Evolutionary conservation across 208 protist species (phyloP).

Genomic region (Trypanosoma conorhini): DNA sequence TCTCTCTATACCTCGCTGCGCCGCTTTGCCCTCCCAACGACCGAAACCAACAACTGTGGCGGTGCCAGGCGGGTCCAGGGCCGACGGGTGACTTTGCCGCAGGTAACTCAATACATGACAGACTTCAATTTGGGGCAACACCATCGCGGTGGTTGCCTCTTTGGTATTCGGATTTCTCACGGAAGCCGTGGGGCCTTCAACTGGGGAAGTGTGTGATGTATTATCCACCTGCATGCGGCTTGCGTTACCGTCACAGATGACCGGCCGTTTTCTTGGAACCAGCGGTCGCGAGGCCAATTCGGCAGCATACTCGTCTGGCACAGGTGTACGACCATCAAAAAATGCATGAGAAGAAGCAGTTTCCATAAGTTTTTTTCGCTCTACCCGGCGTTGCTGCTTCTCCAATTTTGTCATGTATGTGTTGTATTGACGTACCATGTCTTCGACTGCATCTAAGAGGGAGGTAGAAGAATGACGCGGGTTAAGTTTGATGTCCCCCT

Average conservation of each 20-base stretch:
- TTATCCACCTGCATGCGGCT: background rate
- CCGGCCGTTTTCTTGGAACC: constrained; percentile 11
- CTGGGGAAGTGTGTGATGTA: background rate
- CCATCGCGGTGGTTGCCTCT: background rate
- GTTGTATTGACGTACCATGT: constrained; percentile 64
- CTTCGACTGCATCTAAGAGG: constrained; percentile 39
- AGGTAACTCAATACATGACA: constrained; percentile 30
- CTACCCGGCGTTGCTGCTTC: constrained; percentile 33
- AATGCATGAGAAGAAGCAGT: constrained; percentile 29
- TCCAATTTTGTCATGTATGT: constrained; percentile 52
- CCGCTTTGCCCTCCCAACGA: constrained; percentile 41
- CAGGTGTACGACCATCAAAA: constrained; percentile 42
- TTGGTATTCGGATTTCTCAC: background rate
- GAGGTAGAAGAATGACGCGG: constrained; percentile 20
- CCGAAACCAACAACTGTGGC: constrained; percentile 47
- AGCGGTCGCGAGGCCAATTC: background rate
- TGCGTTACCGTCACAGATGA: constrained; percentile 8
- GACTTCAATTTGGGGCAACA: constrained; percentile 12
- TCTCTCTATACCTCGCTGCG: constrained; percentile 3
- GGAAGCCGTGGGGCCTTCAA: background rate
- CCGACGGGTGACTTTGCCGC: constrained; percentile 35
- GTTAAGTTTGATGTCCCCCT: constrained; percentile 51
- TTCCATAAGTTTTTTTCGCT: constrained; percentile 30
- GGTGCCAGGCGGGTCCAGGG: constrained; percentile 19
- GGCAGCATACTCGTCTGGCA: constrained; percentile 33